A percentile compares a stretch with the other conserved stretches of the same genome.
These are phyloP conservation scores for Amniculicola lignicola DNA, from an alignment of 495 filamentous ascomycete genomes.

Conservation along the genomic window DNA sequence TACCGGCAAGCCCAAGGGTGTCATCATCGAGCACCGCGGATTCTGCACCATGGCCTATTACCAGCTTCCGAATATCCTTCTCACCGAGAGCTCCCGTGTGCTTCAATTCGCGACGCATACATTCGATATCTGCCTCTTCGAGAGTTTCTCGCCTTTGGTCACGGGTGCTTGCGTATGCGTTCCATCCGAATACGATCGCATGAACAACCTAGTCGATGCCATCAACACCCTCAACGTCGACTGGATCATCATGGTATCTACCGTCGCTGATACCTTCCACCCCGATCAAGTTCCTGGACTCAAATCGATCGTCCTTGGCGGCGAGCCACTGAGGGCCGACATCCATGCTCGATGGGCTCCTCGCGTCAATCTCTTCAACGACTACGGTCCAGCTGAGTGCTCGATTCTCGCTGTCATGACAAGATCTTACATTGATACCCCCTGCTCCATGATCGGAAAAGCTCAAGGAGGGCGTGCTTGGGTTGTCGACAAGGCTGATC, in stretches of 20 bases:
- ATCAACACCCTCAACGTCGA: conserved; percentile 50
- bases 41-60: conserved; percentile 49
- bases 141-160: conserved; percentile 51
- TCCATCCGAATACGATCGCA: conserved; percentile 54
- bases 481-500: conserved; percentile 21
- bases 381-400: conserved; percentile 30
- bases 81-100: conserved; percentile 43
- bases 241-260: conserved; percentile 55
- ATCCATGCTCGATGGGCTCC: conserved; percentile 22
- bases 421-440: conserved; percentile 11
- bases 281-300: conserved; percentile 24
- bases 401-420: conserved; percentile 12
- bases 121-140: conserved; percentile 53
- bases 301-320: conserved; percentile 28
- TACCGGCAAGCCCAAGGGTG: conserved; percentile 53
- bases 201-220: conserved; percentile 46
- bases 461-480: conserved; percentile 15
- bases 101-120: conserved; percentile 56
- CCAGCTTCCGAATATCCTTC: conserved; percentile 41
- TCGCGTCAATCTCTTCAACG: conserved; percentile 27
- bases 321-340: conserved; percentile 23
- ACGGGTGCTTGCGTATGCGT: conserved; percentile 61
- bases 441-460: conserved; percentile 38
- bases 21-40: conserved; percentile 48
- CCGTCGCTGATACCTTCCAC: conserved; percentile 37